Evolutionary conservation across 2,329 filamentous ascomycete genomes (phyloP).

Genomic region (Huntiella savannae): DNA sequence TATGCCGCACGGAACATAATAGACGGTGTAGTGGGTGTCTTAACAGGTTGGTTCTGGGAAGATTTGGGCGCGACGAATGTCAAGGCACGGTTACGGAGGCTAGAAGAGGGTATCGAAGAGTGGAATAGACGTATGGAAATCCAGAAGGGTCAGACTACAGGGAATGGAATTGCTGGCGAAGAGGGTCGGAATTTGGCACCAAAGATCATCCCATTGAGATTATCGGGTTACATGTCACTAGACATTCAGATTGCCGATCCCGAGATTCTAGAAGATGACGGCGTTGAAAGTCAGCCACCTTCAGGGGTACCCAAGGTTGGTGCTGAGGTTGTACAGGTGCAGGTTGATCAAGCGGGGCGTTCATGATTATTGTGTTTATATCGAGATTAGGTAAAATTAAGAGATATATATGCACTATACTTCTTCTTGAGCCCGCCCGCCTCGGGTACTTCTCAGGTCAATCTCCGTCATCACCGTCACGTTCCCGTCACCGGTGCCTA

Average conservation of each 20-base stretch:
- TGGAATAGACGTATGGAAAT: conserved; percentile 61
- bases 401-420: too few species aligned
- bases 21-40: conserved; percentile 58
- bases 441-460: too few species aligned
- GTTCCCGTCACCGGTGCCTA: too few species aligned
- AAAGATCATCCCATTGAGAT: conserved; percentile 56
- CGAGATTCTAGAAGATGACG: conserved; percentile 38
- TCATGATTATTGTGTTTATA: too few species aligned
- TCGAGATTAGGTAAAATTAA: too few species aligned
- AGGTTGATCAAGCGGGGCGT: too few species aligned
- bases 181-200: conserved; percentile 38
- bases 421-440: too few species aligned
- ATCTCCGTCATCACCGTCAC: too few species aligned
- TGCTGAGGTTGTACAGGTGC: neutral
- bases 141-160: too few species aligned
- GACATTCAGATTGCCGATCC: conserved; percentile 70
- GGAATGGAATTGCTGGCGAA: conserved; percentile 25
- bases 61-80: conserved; percentile 61
- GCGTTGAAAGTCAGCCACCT: conserved; percentile 12
- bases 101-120: conserved; percentile 68
- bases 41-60: conserved; percentile 91
- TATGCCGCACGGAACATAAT: conserved; percentile 58
- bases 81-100: conserved; percentile 47
- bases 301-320: conserved; percentile 1
- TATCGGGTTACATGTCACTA: conserved; percentile 75